Percentiles rank a stretch among this genome's conserved stretches.
Conservation (phyloP, 176 grass and related monocot species). For the Aegilops longissima region DNA sequence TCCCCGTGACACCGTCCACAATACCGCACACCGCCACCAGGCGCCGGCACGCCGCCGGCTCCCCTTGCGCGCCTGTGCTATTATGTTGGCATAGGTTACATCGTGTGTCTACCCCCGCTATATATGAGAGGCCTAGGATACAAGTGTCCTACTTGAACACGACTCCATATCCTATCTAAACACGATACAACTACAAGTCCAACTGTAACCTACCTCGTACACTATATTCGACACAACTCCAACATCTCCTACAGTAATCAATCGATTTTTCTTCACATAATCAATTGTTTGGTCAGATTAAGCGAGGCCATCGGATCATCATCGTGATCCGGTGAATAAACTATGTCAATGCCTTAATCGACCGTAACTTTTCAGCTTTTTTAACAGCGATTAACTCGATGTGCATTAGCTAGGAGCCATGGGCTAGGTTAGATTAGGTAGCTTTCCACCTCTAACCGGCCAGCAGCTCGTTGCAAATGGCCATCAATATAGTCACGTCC, state of each 20-base stretch:
- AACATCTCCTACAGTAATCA: neutral
- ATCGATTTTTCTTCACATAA: neutral
- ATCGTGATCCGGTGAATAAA: neutral
- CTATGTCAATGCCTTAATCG: neutral
- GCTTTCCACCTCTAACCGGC: neutral
- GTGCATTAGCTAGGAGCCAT: neutral
- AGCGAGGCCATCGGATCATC: neutral
- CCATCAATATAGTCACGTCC: neutral
- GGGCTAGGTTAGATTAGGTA: neutral
- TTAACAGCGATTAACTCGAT: neutral
- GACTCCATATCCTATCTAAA: too few relatives aligned
- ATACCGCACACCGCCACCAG: too few relatives aligned
- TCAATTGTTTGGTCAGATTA: neutral
- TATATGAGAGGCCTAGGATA: too few relatives aligned
- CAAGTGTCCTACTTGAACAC: too few relatives aligned
- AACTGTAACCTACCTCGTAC: too few relatives aligned
- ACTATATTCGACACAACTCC: too few relatives aligned
- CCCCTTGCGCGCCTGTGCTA: too few relatives aligned
- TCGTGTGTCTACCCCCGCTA: too few relatives aligned
- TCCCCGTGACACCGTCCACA: too few relatives aligned
- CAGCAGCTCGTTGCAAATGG: slow-evolving; percentile 5
- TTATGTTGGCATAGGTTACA: too few relatives aligned
- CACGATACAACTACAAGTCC: too few relatives aligned
- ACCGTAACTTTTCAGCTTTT: neutral
- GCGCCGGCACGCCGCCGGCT: too few relatives aligned